Evolutionary conservation across 306 rosid genomes (phyloP).

Genomic region (Pueraria montana): DNA sequence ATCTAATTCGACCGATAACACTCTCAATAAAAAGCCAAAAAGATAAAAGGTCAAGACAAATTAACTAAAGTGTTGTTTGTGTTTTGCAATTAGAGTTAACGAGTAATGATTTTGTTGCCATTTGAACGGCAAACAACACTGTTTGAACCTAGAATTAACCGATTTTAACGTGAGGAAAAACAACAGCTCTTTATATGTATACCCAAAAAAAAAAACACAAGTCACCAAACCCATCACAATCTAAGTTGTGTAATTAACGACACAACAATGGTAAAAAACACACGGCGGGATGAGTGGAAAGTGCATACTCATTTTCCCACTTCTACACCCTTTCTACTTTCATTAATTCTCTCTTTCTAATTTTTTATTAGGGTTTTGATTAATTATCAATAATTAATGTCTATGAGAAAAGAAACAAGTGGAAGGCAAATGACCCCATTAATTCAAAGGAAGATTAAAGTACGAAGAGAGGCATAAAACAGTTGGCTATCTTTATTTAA

Average conservation of each 20-base stretch:
- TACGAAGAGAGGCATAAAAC: neutral
- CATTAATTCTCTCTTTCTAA: neutral
- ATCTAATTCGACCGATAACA: neutral
- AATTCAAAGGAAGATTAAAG: neutral
- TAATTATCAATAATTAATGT: neutral
- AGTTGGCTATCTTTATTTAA: neutral
- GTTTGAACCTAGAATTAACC: neutral
- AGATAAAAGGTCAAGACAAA: neutral
- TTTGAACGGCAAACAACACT: slow-evolving; percentile 17
- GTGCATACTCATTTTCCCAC: neutral
- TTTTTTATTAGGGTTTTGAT: neutral
- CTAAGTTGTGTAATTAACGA: neutral
- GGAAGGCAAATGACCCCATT: neutral
- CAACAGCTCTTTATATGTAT: neutral
- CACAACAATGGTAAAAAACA: slow-evolving; percentile 16
- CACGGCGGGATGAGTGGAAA: slow-evolving; percentile 32
- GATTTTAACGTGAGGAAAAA: neutral
- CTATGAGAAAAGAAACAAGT: neutral
- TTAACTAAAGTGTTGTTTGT: neutral
- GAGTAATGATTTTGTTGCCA: slow-evolving; percentile 28
- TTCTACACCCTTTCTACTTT: neutral
- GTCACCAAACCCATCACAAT: neutral
- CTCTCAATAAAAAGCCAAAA: neutral
- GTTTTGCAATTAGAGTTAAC: neutral
- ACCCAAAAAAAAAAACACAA: neutral